Evolutionary conservation across 1,284 basidiomycete species (phyloP), one percentile per base, ranked within the genome.

Genomic region (Porodaedalea pini): DNA sequence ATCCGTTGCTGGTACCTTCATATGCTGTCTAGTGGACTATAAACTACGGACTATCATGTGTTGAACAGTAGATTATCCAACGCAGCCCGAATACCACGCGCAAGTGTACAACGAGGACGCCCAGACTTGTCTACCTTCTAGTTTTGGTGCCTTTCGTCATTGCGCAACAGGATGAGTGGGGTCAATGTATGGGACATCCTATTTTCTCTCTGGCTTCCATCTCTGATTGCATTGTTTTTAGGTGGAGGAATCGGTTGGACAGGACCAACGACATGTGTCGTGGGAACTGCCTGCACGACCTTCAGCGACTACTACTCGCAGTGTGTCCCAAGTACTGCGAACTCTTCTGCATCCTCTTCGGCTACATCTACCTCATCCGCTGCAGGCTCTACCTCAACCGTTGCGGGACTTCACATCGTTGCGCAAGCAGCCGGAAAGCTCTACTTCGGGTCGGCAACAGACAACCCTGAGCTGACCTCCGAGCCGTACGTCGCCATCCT

Each of bases 221-320:
- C 6, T 13, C 13, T 44, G 41, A 21, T 23, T 23, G 21, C 41
- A 44, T 23, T 44, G 21, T 21, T 13, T 27, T 8, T 32, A 68
- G 68, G 69, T 52, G 71, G 71, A 51, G 71, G 72, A 51, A 69
- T 68, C 50, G 68, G 70, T 29, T 73, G 68, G 67, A 68, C 69
- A 27, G 70, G 71, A 27, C 43, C 69, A 40, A 72, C 70, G 25
- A 69, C 68, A 15, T 71, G 71, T 51, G 70, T 64, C 11, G 34
- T 68, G 15, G 71, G 71, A 29, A 62, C 67, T 10, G 55, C 60
- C 29, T 69, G 69, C 61, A 62, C 59, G 15, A 56, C 58, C 19
- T 54, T 57, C 8, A 71, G 67, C 56, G 21, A 61, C 17, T 72
- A 69, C 64, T 72, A 71, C 64, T 71, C 67, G 7, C 71, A 71